Percentiles rank a stretch among this genome's conserved stretches.
These are phyloP conservation scores for Solanum virginianum DNA, from an alignment of 257 asterid species.

Conservation along the genomic window DNA sequence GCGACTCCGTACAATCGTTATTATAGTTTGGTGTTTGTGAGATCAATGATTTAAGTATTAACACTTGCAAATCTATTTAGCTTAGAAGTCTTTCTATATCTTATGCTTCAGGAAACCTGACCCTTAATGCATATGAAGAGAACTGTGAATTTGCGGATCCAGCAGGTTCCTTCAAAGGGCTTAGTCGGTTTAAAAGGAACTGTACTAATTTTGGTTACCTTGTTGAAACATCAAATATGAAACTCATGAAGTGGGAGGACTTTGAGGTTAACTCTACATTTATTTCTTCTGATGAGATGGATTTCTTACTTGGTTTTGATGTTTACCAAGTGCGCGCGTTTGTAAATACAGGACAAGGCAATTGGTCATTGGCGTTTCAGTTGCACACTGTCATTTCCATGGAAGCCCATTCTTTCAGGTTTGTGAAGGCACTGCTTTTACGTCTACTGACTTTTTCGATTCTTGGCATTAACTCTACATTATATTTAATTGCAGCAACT, in stretches of 20 bases:
- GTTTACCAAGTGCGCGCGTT: background rate
- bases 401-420: slow-evolving; percentile 99
- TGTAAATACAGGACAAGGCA: slow-evolving; percentile 58
- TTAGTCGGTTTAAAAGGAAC: slow-evolving; percentile 69
- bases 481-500: slow-evolving; percentile 50
- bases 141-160: slow-evolving; percentile 97
- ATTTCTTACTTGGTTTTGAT: background rate
- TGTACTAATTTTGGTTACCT: slow-evolving; percentile 91
- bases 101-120: slow-evolving; percentile 48
- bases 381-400: slow-evolving; percentile 77
- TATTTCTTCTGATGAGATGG: background rate
- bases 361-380: slow-evolving; percentile 97
- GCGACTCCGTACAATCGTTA: no score
- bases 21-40: background rate
- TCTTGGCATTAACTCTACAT: background rate
- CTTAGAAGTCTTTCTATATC: background rate
- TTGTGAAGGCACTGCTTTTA: background rate
- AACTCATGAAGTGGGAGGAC: slow-evolving; percentile 94
- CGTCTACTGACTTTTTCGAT: background rate
- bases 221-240: slow-evolving; percentile 63
- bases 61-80: background rate
- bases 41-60: no score
- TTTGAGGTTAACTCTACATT: slow-evolving; percentile 37
- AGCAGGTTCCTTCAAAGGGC: slow-evolving; percentile 85
- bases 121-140: slow-evolving; percentile 73